A percentile compares a stretch with the other conserved stretches of the same genome.
Evolutionary conservation across 2,329 filamentous ascomycete species (phyloP).

Genomic region (Laburnicola sp.): DNA sequence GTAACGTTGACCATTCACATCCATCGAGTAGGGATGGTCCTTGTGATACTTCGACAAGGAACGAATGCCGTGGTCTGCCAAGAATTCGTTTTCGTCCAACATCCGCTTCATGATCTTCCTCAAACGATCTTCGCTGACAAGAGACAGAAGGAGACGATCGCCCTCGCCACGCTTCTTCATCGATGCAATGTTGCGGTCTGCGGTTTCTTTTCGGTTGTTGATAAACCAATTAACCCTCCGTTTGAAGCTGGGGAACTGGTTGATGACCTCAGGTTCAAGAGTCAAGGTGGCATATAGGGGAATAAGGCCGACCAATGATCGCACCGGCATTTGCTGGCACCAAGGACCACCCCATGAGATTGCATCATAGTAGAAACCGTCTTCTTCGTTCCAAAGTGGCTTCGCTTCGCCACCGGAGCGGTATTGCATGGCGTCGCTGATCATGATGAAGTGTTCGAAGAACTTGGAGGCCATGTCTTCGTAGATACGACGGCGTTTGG

Average conservation of each 20-base stretch:
- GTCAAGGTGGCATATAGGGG: constrained; percentile 91
- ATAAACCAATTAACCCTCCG: constrained; percentile 94
- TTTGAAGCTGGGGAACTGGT: constrained; percentile 90
- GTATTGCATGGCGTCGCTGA: constrained; percentile 92
- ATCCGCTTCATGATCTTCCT: constrained; percentile 87
- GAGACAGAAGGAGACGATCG: constrained; percentile 80
- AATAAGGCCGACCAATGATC: constrained; percentile 90
- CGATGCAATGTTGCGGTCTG: constrained; percentile 91
- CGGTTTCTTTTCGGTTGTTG: constrained; percentile 80
- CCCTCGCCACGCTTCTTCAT: constrained; percentile 90
- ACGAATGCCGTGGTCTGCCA: constrained; percentile 86
- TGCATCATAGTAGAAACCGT: constrained; percentile 98
- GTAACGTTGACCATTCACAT: constrained; percentile 89
- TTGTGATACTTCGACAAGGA: constrained; percentile 92
- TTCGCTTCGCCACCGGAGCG: constrained; percentile 69
- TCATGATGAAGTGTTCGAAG: constrained; percentile 98
- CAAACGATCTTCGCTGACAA: constrained; percentile 91
- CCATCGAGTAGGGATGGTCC: constrained; percentile 89
- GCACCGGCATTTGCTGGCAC: constrained; percentile 88
- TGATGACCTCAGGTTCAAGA: constrained; percentile 89
- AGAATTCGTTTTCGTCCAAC: constrained; percentile 92
- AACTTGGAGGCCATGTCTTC: constrained; percentile 98
- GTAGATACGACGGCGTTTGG: constrained; percentile 92
- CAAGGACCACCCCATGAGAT: constrained; percentile 95
- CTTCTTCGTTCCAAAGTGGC: constrained; percentile 93